These are phyloP conservation scores for Powellomyces hirtus DNA, from an alignment of 192 early-diverging fungal species.

Conservation along the genomic window DNA sequence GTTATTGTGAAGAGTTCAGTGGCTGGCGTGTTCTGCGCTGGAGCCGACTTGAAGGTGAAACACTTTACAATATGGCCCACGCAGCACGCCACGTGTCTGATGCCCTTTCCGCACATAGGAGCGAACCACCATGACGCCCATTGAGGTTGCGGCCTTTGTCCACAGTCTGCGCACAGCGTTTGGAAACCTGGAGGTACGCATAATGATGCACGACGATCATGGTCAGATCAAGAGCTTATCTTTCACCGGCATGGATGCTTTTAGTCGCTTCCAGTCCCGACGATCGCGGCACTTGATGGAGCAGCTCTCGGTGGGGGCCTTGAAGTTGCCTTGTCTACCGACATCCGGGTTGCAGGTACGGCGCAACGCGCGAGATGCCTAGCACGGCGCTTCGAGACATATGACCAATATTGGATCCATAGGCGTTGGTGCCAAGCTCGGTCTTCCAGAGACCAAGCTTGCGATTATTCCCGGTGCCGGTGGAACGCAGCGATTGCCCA, in stretches of 20 bases:
- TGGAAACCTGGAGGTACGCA: slow-evolving; percentile 70
- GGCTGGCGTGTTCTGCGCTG: slow-evolving; percentile 85
- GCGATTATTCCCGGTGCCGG: slow-evolving; percentile 94
- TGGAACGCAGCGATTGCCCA: slow-evolving; percentile 87
- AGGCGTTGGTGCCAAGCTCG: slow-evolving; percentile 72
- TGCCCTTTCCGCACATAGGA: no score
- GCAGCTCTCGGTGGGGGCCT: slow-evolving; percentile 90
- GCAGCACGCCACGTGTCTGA: no score
- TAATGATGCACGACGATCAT: no score
- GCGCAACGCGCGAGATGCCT: no score
- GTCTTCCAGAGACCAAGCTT: slow-evolving; percentile 89
- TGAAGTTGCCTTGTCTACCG: slow-evolving; percentile 85
- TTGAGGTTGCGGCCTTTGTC: slow-evolving; percentile 82
- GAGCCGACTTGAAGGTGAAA: slow-evolving; percentile 87
- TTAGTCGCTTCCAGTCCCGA: slow-evolving; percentile 84
- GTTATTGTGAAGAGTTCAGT: slow-evolving; percentile 79
- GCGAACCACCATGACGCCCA: slow-evolving; percentile 70
- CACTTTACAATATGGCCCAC: no score
- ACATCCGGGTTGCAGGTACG: slow-evolving; percentile 84
- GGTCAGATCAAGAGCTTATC: no score
- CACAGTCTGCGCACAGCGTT: slow-evolving; percentile 73
- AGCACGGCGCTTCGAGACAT: no score
- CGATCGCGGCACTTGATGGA: slow-evolving; percentile 92
- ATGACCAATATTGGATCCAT: no score
- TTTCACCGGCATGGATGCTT: background rate